These are phyloP conservation scores for Hymenoscyphus scutula DNA, from an alignment of 2,329 filamentous ascomycete species.

Conservation along the genomic window DNA sequence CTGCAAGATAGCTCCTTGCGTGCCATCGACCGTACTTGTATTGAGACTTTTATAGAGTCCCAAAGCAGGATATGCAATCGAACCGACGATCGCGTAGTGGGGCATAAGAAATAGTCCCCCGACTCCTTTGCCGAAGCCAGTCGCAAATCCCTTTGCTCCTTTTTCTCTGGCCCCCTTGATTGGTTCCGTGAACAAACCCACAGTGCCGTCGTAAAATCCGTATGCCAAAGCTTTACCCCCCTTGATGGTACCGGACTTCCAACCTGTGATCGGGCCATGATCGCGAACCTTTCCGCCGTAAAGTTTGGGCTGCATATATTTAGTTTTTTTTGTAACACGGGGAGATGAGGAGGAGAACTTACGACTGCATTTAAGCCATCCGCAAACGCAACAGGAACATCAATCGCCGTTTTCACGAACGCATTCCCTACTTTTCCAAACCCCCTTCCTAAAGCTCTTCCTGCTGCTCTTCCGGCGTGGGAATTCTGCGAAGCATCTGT, in stretches of 20 bases:
- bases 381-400: constrained; percentile 21
- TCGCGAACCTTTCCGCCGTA: constrained; percentile 71
- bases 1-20: constrained; percentile 9
- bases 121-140: constrained; percentile 20
- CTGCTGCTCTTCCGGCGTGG: constrained; percentile 11
- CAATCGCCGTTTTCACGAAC: constrained; percentile 35
- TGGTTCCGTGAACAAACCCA: constrained; percentile 19
- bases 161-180: constrained; percentile 20
- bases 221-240: constrained; percentile 59
- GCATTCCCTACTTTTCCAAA: constrained; percentile 41
- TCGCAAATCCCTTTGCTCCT: constrained; percentile 15
- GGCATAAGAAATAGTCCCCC: constrained; percentile 11
- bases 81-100: constrained; percentile 12
- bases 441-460: constrained; percentile 17
- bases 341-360: neutral
- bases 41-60: constrained; percentile 13
- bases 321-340: neutral
- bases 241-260: constrained; percentile 70
- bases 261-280: constrained; percentile 74
- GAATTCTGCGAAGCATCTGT: neutral
- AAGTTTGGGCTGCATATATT: constrained; percentile 11
- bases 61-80: constrained; percentile 16
- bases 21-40: neutral
- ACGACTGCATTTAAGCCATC: constrained; percentile 20
- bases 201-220: constrained; percentile 19